Evolutionary conservation across 345 rosid species (phyloP).

Genomic region (Gossypioides kirkii): DNA sequence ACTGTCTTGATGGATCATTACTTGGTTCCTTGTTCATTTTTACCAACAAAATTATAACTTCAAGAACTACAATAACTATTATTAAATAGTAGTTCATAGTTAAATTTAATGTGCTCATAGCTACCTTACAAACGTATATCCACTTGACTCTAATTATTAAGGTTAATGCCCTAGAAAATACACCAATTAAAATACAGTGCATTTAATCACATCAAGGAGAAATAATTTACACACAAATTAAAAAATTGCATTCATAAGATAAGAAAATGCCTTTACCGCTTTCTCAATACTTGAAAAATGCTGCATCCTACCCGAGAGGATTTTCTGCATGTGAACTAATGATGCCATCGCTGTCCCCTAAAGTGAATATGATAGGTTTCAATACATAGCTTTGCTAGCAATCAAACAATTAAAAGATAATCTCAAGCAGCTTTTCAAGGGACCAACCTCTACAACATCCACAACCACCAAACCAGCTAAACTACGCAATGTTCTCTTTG

Average conservation of each 20-base stretch:
- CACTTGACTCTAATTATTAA: not conserved
- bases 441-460: slow-evolving; percentile 94
- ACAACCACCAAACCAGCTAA: slow-evolving; percentile 88
- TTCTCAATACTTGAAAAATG: slow-evolving; percentile 81
- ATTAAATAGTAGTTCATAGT: not conserved
- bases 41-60: not conserved
- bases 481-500: slow-evolving; percentile 57
- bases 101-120: not conserved
- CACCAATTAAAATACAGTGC: not conserved
- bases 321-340: slow-evolving; percentile 87
- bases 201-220: not conserved
- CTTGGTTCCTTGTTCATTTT: not conserved
- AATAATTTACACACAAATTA: not conserved
- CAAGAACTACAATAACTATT: not conserved
- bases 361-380: slow-evolving; percentile 14
- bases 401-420: slow-evolving; percentile 21
- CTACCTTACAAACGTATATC: not conserved
- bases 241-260: not conserved
- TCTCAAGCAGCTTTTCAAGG: not conserved
- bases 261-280: slow-evolving; percentile 47
- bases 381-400: slow-evolving; percentile 16
- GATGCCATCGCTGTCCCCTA: slow-evolving; percentile 98
- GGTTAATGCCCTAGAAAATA: not conserved
- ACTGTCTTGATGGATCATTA: slow-evolving; percentile 1
- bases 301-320: slow-evolving; percentile 80